These are phyloP conservation scores for Teratosphaeria epicoccoides DNA, from an alignment of 2,329 filamentous ascomycete genomes.

Conservation along the genomic window DNA sequence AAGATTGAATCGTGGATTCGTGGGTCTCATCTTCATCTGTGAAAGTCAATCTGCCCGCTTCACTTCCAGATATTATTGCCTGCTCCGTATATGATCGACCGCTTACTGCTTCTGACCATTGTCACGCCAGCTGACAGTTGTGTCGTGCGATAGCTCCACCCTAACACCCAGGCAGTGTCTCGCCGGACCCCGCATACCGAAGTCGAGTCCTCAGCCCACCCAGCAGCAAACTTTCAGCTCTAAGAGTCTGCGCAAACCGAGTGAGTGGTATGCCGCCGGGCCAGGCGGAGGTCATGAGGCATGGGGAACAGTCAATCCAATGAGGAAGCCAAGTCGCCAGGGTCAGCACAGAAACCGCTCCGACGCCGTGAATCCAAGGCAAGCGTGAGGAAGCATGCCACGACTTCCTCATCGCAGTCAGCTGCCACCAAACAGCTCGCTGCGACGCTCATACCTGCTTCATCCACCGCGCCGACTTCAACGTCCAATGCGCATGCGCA, in stretches of 20 bases:
- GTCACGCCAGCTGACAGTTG: neutral
- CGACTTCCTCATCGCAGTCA: slow-evolving; percentile 6
- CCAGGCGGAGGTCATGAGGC: neutral
- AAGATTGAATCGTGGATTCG: no score
- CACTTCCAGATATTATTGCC: no score
- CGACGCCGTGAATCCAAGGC: slow-evolving; percentile 4
- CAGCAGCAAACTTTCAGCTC: neutral
- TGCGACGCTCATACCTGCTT: slow-evolving; percentile 10
- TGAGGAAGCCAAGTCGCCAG: slow-evolving; percentile 1
- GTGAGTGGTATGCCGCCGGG: neutral
- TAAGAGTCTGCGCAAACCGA: neutral
- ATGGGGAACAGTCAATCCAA: slow-evolving; percentile 9
- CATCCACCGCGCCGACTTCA: slow-evolving; percentile 9
- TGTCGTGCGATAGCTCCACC: neutral
- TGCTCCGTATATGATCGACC: neutral
- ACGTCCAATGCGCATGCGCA: slow-evolving; percentile 12
- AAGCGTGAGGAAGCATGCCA: neutral
- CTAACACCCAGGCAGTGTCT: neutral
- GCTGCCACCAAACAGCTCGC: slow-evolving; percentile 6
- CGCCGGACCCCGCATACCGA: neutral
- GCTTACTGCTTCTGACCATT: neutral
- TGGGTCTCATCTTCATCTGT: neutral
- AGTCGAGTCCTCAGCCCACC: neutral
- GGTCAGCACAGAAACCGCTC: neutral
- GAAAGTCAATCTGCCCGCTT: no score